Base-by-base conservation (phyloP, 768 basidiomycete species). In the Naganishia antarctica region DNA sequence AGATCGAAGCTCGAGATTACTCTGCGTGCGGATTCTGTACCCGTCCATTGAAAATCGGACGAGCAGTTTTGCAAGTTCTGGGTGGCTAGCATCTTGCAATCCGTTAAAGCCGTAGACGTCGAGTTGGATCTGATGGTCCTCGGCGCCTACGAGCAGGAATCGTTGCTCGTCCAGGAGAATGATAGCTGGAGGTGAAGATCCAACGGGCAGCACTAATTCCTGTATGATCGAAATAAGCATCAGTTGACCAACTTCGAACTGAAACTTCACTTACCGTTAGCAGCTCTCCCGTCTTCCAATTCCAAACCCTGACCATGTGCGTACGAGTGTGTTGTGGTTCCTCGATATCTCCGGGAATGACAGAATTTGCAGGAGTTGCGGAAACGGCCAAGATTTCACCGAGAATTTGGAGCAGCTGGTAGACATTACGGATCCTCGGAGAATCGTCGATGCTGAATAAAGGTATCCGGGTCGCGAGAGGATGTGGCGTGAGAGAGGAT, bases 251-350 rank as follows among this genome's bases (percentile, higher is more conserved):
- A 3, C 21, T 18, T 23, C 3, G 12, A 9, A 5, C 9, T n/a
- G 2, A 2, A 11, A 28, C 16, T 16, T 46, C 3, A 78, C 83
- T 78, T 69, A 87, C 86, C 66, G 82, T 64, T 68, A 84, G 71
- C 7, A 78, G 71, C 11, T 73, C 68, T 6, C 84, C 84, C 4
- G 82, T 84, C 70, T 82, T 83, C 87, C 86, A 88, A 61, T 87
- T 81, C 86, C 85, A 88, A 23, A 86, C 76, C 25, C 82, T 75
- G 13, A 87, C 71, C 67, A 84, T 82, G 63, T 71, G 59, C 78
- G 34, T 61, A 16, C 28, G 26, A 7, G 60, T 5, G 6, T n/a
- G 5, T 44, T n/a, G 11, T 44, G 8, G 11, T 21, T 44, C 13
- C n/a, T n/a, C 13, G 6, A 6, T 18, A 44, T 66, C 8, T 61